Base-by-base conservation (phyloP, 768 basidiomycete genomes). In the Clitopilus passeckerianus region DNA sequence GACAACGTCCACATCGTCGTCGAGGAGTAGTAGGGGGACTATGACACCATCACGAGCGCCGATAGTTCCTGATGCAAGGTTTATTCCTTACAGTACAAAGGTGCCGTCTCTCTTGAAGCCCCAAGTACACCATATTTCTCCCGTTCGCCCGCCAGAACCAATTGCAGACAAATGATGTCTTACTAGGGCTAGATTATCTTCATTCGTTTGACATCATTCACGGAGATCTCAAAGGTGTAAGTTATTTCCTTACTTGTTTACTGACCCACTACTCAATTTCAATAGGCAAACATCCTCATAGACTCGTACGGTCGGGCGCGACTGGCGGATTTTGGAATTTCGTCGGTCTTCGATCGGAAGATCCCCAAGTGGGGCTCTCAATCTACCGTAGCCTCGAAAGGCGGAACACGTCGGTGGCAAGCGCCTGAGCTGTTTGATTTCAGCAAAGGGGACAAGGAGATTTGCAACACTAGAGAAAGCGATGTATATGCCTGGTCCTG, bases 311-410 rank as follows among this genome's bases (percentile, higher is more conserved):
- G 64, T 12, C 46, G 61, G 30, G 67, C 67, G 6, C 63, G 61
- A 24, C 41, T 70, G 10, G 66, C 64, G 0, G 67, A 68, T 44
- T 68, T 70, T 34, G 67, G 67, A 2, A 50, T 70, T 6, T 67
- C 67, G 1, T 61, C 54, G 6, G 56, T 67, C 7, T 57, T 57
- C 14, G 63, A 65, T 41, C 30, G 56, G 5, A 2, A 60, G 6
- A 64, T 64, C 33, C 15, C 61, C 8, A 43, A 55, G 2, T 68
- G 66, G 67, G 57, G 59, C 5, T 57, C 61, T 6, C 60, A 63
- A n/a, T 63, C 63, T 0, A 34, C 60, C 1, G 50, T 50, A 9
- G 60, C 63, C 8, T 63, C 60, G 7, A 44, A 53, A 0, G 60
- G 63, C 5, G 63, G 63, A 0, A 59, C 57, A 24, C 6, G 8